Evolutionary conservation across 352 stramenopile genomes (phyloP).

Genomic region (Globisporangium nodosum): DNA sequence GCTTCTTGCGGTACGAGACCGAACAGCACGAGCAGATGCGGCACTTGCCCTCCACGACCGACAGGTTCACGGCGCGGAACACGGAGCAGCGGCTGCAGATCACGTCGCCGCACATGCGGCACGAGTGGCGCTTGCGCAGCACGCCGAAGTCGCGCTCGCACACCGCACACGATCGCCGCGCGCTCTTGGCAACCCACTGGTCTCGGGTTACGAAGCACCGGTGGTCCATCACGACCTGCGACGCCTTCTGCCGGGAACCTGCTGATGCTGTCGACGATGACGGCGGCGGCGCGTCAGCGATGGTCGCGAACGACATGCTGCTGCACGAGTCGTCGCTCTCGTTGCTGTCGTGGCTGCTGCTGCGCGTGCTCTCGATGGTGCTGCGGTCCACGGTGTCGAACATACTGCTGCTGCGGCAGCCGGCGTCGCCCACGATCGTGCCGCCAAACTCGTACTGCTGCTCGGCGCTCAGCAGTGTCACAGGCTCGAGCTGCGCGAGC

Average conservation of each 20-base stretch:
- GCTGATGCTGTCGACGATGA: slow-evolving; percentile 1
- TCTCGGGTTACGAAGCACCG: slow-evolving; percentile 49
- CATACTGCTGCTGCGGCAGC: not conserved
- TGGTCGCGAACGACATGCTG: slow-evolving; percentile 6
- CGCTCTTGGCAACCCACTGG: slow-evolving; percentile 49
- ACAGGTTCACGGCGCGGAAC: slow-evolving; percentile 58
- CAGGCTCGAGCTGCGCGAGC: not conserved
- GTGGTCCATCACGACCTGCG: slow-evolving; percentile 45
- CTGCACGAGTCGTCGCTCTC: slow-evolving; percentile 13
- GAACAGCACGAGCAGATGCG: slow-evolving; percentile 74
- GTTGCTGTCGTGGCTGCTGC: slow-evolving; percentile 14
- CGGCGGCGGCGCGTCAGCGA: slow-evolving; percentile 2
- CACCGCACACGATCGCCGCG: slow-evolving; percentile 49
- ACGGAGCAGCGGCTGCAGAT: slow-evolving; percentile 75
- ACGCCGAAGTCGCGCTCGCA: slow-evolving; percentile 69
- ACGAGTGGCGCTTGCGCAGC: slow-evolving; percentile 69
- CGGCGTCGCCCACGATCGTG: not conserved
- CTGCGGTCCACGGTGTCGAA: slow-evolving; percentile 8
- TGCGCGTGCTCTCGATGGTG: slow-evolving; percentile 10
- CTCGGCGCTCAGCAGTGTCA: slow-evolving; percentile 7
- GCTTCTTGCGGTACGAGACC: slow-evolving; percentile 48
- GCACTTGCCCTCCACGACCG: slow-evolving; percentile 52
- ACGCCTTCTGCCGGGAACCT: slow-evolving; percentile 8
- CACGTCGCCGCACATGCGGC: slow-evolving; percentile 77
- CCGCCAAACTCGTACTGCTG: slow-evolving; percentile 19